phyloP scores from a whole-genome alignment of 1,139 yeast genomes.

The Hansenula sp. region DNA sequence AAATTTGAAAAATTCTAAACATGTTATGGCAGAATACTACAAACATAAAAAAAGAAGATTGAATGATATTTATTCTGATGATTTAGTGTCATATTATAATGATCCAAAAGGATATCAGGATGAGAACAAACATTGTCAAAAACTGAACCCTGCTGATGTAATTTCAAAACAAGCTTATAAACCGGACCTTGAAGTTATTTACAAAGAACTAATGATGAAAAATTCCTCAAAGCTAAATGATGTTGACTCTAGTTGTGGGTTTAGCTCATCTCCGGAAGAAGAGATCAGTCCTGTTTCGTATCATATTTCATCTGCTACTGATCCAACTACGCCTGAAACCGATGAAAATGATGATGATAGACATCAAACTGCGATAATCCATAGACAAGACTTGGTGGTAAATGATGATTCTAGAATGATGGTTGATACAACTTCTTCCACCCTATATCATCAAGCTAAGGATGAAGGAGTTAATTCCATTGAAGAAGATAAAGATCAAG shows the following conservation, averaged over 20 bases:
- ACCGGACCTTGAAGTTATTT: neutral
- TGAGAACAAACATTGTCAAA: too few species aligned
- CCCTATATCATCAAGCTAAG: neutral
- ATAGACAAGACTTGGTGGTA: neutral
- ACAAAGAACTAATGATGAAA: neutral
- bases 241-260: neutral
- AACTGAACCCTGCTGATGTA: too few species aligned
- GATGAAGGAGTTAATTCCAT: neutral
- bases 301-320: slow-evolving; percentile 4
- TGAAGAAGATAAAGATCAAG: slow-evolving; percentile 2
- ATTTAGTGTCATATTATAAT: neutral
- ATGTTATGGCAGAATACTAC: neutral
- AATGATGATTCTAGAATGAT: neutral
- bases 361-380: slow-evolving; percentile 4
- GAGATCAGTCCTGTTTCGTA: slow-evolving; percentile 7
- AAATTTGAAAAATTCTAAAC: neutral
- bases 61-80: neutral
- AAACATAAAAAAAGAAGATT: neutral
- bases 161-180: neutral
- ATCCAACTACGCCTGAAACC: slow-evolving; percentile 8
- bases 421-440: neutral
- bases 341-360: slow-evolving; percentile 2
- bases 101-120: too few species aligned
- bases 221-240: slow-evolving; percentile 10
- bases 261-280: neutral